Conservation (phyloP, 148 eudicot species). For the Arctostaphylos glauca region DNA sequence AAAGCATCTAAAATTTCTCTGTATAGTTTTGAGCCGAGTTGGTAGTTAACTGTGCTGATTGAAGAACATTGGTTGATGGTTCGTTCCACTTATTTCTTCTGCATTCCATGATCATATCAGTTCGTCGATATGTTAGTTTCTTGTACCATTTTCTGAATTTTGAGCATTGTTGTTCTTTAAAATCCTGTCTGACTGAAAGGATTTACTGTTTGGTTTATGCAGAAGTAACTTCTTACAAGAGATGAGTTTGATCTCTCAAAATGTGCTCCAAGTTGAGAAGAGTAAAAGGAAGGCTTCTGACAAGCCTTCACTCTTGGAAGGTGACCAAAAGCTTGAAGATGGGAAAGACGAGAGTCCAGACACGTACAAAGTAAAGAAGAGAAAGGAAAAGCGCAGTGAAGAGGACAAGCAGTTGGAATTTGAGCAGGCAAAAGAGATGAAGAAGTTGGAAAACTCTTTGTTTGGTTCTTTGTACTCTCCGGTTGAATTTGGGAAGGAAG, state of each 20-base stretch:
- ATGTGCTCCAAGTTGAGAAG: conserved; percentile 39
- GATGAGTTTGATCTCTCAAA: conserved; percentile 82
- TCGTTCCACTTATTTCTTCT: background rate
- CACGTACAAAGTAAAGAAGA: conserved; percentile 35
- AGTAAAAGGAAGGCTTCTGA: conserved; percentile 41
- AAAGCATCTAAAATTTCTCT: no score
- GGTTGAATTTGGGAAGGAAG: conserved; percentile 60
- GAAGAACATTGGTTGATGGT: background rate
- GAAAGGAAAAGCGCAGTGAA: conserved; percentile 44
- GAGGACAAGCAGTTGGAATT: conserved; percentile 30
- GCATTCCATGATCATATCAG: background rate
- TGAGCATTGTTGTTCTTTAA: background rate
- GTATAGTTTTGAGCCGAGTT: background rate
- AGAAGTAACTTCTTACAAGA: background rate
- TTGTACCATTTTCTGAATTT: background rate
- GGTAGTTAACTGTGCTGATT: no score
- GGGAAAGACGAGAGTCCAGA: conserved; percentile 22
- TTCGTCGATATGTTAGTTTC: background rate
- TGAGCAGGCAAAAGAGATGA: conserved; percentile 59
- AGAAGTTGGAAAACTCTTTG: conserved; percentile 56
- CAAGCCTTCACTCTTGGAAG: conserved; percentile 30
- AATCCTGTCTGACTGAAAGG: background rate
- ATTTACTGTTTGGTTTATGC: conserved; percentile 12
- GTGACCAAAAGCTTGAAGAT: conserved; percentile 29
- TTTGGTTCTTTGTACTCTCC: conserved; percentile 74